These are phyloP conservation scores for Scenedesmus sp. DNA, from an alignment of 163 green algal species.

Conservation along the genomic window DNA sequence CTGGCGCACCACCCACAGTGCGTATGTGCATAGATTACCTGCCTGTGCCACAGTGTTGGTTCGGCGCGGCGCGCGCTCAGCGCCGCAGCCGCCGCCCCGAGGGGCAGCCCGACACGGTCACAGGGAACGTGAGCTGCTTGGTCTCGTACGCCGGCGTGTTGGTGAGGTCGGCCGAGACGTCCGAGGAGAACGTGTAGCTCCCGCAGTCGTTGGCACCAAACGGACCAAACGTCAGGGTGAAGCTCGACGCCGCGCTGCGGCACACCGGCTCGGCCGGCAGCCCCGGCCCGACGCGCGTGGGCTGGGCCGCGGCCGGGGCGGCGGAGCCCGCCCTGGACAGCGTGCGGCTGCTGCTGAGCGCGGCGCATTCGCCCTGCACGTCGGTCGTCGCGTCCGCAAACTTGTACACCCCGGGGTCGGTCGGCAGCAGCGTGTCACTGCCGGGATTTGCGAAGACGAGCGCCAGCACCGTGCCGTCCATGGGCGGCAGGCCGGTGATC, in stretches of 20 bases:
- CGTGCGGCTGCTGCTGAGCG: background rate
- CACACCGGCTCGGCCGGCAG: constrained; percentile 18
- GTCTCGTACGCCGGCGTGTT: constrained; percentile 21
- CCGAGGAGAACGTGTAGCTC: background rate
- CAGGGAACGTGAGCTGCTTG: background rate
- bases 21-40: too few species aligned
- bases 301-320: background rate
- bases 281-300: background rate
- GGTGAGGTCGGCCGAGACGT: constrained; percentile 16
- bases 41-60: too few species aligned
- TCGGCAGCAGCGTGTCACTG: constrained; percentile 2
- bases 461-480: constrained; percentile 11
- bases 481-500: background rate
- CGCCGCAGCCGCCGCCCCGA: background rate
- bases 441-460: constrained; percentile 6
- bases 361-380: constrained; percentile 4
- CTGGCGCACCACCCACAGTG: too few species aligned
- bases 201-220: constrained; percentile 24
- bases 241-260: background rate
- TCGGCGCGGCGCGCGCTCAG: background rate
- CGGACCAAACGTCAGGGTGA: constrained; percentile 14
- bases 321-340: background rate
- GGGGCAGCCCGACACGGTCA: constrained; percentile 6
- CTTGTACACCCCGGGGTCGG: background rate
- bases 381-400: background rate